These are phyloP conservation scores for Termitomyces titanicus DNA, from an alignment of 768 basidiomycete species.

Conservation along the genomic window DNA sequence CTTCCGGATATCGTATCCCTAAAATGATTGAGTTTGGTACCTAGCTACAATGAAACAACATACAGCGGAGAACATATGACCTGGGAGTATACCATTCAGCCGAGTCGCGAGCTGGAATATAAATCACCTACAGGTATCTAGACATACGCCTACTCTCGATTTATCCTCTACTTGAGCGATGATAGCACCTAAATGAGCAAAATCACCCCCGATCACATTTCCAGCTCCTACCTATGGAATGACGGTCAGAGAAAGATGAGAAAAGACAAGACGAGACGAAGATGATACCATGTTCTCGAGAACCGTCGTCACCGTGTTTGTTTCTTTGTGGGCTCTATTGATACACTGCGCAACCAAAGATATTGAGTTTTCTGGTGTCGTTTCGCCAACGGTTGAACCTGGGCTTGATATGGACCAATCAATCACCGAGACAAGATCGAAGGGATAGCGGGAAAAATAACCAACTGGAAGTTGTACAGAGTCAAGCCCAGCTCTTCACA, in stretches of 20 bases:
- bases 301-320: conserved; percentile 54
- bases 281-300: conserved; percentile 77
- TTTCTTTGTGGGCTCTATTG: conserved; percentile 67
- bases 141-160: conserved; percentile 71
- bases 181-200: conserved; percentile 64
- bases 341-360: conserved; percentile 66
- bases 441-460: conserved; percentile 4
- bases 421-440: not conserved
- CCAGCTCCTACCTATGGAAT: conserved; percentile 65
- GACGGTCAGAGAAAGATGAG: not conserved
- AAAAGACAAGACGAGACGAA: not conserved
- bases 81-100: conserved; percentile 26
- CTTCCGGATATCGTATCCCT: conserved; percentile 83
- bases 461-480: conserved; percentile 85
- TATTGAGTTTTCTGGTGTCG: conserved; percentile 58
- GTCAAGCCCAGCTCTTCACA: conserved; percentile 73
- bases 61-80: conserved; percentile 78
- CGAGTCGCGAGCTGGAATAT: not conserved
- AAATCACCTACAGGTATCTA: conserved; percentile 69
- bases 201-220: conserved; percentile 73
- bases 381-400: conserved; percentile 76
- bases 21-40: not conserved
- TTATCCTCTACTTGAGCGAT: conserved; percentile 73
- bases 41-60: conserved; percentile 11
- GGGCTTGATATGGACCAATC: conserved; percentile 38